Base-by-base conservation (phyloP, 1,284 basidiomycete genomes). In the Vanrija pseudolonga region DNA sequence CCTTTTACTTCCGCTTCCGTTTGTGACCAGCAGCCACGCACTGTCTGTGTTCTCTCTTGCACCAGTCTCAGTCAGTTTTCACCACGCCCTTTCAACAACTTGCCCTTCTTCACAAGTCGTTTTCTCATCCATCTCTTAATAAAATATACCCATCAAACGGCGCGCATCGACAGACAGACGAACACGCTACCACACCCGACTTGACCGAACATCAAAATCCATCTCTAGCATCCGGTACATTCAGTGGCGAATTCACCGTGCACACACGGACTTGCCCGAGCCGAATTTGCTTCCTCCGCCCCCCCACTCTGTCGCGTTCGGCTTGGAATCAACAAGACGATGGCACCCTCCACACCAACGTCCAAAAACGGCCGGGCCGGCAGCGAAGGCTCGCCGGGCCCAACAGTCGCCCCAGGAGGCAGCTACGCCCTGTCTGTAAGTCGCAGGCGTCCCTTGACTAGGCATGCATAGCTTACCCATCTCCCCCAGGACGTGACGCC, bases 341-440 rank as follows among this genome's bases (percentile, higher is more conserved):
- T 74, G 72, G 67, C 69, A 14, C 65, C 67, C 20, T 67, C 69
- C 11, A 67, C 66, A 9, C 72, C 72, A 20, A 65, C 72, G 1
- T 45, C 72, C 62, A 60, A 54, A 23, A 51, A 59, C 40, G 62
- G 66, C 26, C 59, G 64, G 45, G 56, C 59, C 2, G 62, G 62
- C 4, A 70, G 66, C 47, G 69, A 71, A 24, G 32, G 32, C 6
- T 68, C 73, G 9, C 73, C 73, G 1, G 70, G 68, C 11, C 84
- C 85, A 32, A 80, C 65, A 4, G 52, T 87, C 51, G 84, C 85
- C 2, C 80, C 82, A 59, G 86, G 87, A 53, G 88, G 89, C 45
- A 82, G 84, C 22, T 91, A 90, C 72, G 80, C 78, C 36, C 81
- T 91, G 54, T 83, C 87, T 67, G 89, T 87, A 69, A 73, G 83